Conservation (phyloP, 108 stramenopile species). For the Craspedostauros australis region DNA sequence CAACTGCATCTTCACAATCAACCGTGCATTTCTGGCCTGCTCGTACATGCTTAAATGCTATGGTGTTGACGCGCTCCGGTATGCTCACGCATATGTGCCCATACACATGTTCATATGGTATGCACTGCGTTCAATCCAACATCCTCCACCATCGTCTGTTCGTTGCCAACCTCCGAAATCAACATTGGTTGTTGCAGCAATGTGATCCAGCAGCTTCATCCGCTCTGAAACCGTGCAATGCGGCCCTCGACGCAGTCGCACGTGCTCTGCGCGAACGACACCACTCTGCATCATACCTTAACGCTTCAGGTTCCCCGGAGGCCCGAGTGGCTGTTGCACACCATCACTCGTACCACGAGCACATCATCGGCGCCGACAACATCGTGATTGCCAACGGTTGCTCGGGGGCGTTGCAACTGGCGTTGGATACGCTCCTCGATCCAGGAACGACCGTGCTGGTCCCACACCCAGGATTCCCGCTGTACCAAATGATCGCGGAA, state of each 20-base stretch:
- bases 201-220: no score
- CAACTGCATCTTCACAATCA: no score
- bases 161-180: no score
- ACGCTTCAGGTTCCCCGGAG: slow-evolving; percentile 63
- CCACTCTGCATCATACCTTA: slow-evolving; percentile 62
- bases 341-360: slow-evolving; percentile 38
- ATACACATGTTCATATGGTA: no score
- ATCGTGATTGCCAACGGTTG: slow-evolving; percentile 89
- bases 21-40: no score
- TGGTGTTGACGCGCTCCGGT: no score
- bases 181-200: no score
- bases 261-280: slow-evolving; percentile 21
- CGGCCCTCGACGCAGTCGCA: slow-evolving; percentile 48
- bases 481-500: slow-evolving; percentile 87
- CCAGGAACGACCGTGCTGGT: slow-evolving; percentile 71
- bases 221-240: slow-evolving; percentile 13
- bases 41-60: no score
- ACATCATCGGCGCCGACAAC: slow-evolving; percentile 52
- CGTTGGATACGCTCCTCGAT: slow-evolving; percentile 59
- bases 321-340: slow-evolving; percentile 79
- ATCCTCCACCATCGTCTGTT: no score
- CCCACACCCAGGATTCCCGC: slow-evolving; percentile 86
- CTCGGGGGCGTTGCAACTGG: slow-evolving; percentile 84
- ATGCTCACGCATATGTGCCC: no score
- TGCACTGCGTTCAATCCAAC: no score